Evolutionary conservation across 331 rosid species (phyloP), one percentile per base, ranked within the genome.

Genomic region (Arachis monticola): DNA sequence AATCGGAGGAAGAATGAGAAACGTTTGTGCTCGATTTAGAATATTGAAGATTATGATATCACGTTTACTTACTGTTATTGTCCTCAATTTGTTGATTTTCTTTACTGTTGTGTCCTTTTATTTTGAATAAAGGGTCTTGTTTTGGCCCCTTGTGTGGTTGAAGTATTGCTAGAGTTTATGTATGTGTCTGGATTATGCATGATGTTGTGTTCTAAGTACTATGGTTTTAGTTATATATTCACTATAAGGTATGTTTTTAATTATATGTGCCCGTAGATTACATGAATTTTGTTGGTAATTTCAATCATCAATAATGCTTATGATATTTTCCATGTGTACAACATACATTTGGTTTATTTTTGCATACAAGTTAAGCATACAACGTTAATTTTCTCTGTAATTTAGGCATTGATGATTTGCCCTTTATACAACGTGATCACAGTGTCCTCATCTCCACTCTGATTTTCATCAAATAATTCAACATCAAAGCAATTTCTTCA

Each of bases 81-180:
- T 35, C 69, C 78, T 59, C 63, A 13, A 10, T 40, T 64, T 51
- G 42, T 56, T 56, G 57, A 35, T 35, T 35, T 35, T 35, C 40
- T 35, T 35, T 35, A 35, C 22, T 64, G 63, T 60, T 7, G 50
- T 32, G 75, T 79, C 56, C 53, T 74, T 74, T 5, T 41, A 11
- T 66, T 64, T 48, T 46, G 7, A 85, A 85, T 72, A 50, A 81
- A 79, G 67, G 84, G 87, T 70, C 52, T 60, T 7, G 55, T 13
- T 69, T 31, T 35, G 40, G 62, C 55, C 74, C 56, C 62, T 5
- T 69, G 51, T 31, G 65, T 69, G 14, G 75, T 60, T 27, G 58
- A 67, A 66, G 44, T 60, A 8, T 10, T 6, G n/a, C 53, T 42
- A 2, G 52, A 50, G 27, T 53, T 64, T 47, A 1, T 59, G 55